Conservation (phyloP, 2,329 filamentous ascomycete genomes). For the Coniella vitis region DNA sequence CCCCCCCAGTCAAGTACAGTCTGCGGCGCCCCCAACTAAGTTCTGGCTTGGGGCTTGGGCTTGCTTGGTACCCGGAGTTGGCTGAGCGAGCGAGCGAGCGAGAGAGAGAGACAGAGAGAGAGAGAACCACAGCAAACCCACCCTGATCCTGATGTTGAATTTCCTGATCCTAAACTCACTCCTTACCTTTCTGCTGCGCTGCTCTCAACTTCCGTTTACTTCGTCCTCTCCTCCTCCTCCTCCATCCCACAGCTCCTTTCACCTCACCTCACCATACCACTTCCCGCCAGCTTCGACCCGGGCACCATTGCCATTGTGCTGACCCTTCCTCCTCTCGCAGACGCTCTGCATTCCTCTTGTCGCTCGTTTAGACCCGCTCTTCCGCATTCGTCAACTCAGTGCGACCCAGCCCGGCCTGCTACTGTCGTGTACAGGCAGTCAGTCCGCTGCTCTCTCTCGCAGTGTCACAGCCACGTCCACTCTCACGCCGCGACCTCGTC, state of each 20-base stretch:
- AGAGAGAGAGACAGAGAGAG: too few species aligned
- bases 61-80: too few species aligned
- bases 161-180: slow-evolving; percentile 7
- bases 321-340: slow-evolving; percentile 12
- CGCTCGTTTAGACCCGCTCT: slow-evolving; percentile 13
- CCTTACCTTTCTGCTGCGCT: background rate
- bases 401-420: slow-evolving; percentile 4
- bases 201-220: background rate
- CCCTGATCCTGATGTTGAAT: slow-evolving; percentile 5
- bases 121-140: slow-evolving; percentile 4
- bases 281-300: background rate
- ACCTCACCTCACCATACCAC: background rate
- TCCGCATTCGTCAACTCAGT: slow-evolving; percentile 1
- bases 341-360: slow-evolving; percentile 13
- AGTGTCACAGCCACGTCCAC: slow-evolving; percentile 11
- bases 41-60: background rate
- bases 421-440: slow-evolving; percentile 6
- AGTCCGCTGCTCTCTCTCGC: background rate
- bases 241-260: slow-evolving; percentile 4
- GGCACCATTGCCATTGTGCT: slow-evolving; percentile 6
- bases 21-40: background rate
- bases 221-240: slow-evolving; percentile 6
- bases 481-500: slow-evolving; percentile 10
- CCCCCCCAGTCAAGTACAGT: background rate
- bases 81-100: too few species aligned